A percentile compares a stretch with the other conserved stretches of the same genome.
Conservation (phyloP, 2,329 filamentous ascomycete genomes). For the Fusarium mangiferae region DNA sequence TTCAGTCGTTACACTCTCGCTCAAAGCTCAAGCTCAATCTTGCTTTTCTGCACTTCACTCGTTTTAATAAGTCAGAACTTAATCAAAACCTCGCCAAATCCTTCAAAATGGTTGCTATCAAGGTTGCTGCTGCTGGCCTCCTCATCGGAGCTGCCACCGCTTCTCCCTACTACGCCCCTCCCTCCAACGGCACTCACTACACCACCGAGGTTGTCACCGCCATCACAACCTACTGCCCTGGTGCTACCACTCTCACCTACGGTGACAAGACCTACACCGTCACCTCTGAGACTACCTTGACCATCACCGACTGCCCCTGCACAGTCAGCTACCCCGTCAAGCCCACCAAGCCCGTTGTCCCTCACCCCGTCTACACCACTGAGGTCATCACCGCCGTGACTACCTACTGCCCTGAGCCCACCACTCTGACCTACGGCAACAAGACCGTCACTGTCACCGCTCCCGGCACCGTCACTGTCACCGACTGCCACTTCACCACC, state of each 20-base stretch:
- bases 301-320: slow-evolving; percentile 78
- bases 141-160: slow-evolving; percentile 29
- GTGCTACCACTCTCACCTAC: slow-evolving; percentile 71
- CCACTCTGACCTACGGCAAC: slow-evolving; percentile 48
- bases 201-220: slow-evolving; percentile 73
- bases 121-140: slow-evolving; percentile 28
- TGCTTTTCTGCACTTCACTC: slow-evolving; percentile 27
- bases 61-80: slow-evolving; percentile 19
- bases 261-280: slow-evolving; percentile 75
- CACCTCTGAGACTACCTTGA: slow-evolving; percentile 74
- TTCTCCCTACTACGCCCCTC: slow-evolving; percentile 10
- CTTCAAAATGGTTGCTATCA: slow-evolving; percentile 30
- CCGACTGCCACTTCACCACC: slow-evolving; percentile 30
- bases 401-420: slow-evolving; percentile 51
- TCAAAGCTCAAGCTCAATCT: background rate
- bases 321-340: slow-evolving; percentile 69
- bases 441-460: slow-evolving; percentile 33
- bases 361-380: slow-evolving; percentile 20
- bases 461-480: slow-evolving; percentile 26
- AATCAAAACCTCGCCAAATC: background rate
- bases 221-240: slow-evolving; percentile 79
- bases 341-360: slow-evolving; percentile 24
- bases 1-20: slow-evolving; percentile 30
- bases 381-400: slow-evolving; percentile 46
- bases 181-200: slow-evolving; percentile 51